Conservation (phyloP, 1,284 basidiomycete genomes). For the Malassezia restricta region DNA sequence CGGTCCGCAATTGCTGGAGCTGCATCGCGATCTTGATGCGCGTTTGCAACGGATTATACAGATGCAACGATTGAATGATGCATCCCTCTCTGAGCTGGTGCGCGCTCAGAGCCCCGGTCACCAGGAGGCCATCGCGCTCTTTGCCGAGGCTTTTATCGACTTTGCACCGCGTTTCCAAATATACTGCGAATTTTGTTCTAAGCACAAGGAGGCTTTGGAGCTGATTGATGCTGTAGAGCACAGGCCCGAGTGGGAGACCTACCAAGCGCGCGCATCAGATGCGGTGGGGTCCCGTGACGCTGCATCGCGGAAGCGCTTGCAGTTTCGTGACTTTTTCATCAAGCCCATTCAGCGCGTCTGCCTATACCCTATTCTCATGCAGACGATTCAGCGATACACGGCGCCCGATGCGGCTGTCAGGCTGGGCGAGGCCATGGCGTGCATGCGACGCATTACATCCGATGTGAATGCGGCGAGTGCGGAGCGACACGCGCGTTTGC, state of each 20-base stretch:
- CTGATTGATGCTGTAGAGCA: slow-evolving; percentile 38
- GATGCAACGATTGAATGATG: background rate
- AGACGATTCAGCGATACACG: slow-evolving; percentile 34
- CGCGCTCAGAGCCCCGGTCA: slow-evolving; percentile 18
- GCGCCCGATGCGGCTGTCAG: slow-evolving; percentile 15
- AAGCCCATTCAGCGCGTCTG: slow-evolving; percentile 45
- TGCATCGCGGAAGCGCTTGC: slow-evolving; percentile 21
- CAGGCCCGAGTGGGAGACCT: slow-evolving; percentile 39
- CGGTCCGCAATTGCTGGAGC: slow-evolving; percentile 26
- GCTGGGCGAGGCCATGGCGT: slow-evolving; percentile 26
- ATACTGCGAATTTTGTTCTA: slow-evolving; percentile 40
- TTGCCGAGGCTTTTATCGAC: slow-evolving; percentile 22
- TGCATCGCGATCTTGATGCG: slow-evolving; percentile 29
- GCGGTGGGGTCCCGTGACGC: slow-evolving; percentile 4
- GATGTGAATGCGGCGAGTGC: slow-evolving; percentile 36
- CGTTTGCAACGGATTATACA: background rate
- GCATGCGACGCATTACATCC: slow-evolving; percentile 34
- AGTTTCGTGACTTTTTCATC: slow-evolving; percentile 42
- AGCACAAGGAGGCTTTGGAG: slow-evolving; percentile 38
- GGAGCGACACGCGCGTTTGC: slow-evolving; percentile 30
- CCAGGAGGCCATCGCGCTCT: slow-evolving; percentile 23
- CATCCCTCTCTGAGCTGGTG: background rate
- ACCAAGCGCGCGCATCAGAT: slow-evolving; percentile 33
- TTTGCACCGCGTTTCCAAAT: slow-evolving; percentile 23
- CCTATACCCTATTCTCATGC: slow-evolving; percentile 39